Percentiles rank a stretch among this genome's conserved stretches.
Conservation (phyloP, 2,329 filamentous ascomycete species). For the Trichophyton equinum region DNA sequence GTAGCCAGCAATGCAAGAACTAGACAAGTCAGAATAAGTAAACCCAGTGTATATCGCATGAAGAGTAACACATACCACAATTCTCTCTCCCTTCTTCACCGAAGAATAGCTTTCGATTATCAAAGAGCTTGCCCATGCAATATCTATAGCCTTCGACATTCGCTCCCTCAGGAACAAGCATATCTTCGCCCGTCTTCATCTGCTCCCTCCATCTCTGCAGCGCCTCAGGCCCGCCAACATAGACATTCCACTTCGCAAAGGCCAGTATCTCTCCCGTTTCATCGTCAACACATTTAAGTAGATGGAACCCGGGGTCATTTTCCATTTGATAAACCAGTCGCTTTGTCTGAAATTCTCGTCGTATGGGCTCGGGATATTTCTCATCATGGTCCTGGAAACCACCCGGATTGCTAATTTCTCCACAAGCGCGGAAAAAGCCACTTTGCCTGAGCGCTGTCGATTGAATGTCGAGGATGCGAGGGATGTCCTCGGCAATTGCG, state of each 20-base stretch:
- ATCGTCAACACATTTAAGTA: slow-evolving; percentile 8
- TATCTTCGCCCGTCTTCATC: slow-evolving; percentile 4
- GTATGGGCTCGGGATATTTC: not conserved
- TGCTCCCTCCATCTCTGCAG: slow-evolving; percentile 7
- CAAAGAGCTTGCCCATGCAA: slow-evolving; percentile 6
- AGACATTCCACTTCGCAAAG: slow-evolving; percentile 9
- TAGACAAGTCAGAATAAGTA: slow-evolving; percentile 6
- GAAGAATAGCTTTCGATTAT: slow-evolving; percentile 7
- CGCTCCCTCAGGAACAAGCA: slow-evolving; percentile 6
- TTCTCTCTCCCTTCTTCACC: slow-evolving; percentile 11
- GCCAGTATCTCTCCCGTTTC: slow-evolving; percentile 12
- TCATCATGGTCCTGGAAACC: not conserved
- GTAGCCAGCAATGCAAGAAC: slow-evolving; percentile 26
- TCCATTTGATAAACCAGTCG: slow-evolving; percentile 4
- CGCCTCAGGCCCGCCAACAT: slow-evolving; percentile 1
- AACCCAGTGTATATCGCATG: not conserved
- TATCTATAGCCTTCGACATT: slow-evolving; percentile 8
- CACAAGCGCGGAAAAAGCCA: slow-evolving; percentile 9
- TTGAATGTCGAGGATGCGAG: slow-evolving; percentile 9
- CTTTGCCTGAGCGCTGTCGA: slow-evolving; percentile 3
- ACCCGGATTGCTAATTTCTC: slow-evolving; percentile 5
- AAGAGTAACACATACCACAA: slow-evolving; percentile 8
- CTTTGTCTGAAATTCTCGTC: not conserved
- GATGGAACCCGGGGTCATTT: slow-evolving; percentile 8
- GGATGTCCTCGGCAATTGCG: slow-evolving; percentile 8